Conservation (phyloP, 164 flowering plant species). For the Saururus chinensis region DNA sequence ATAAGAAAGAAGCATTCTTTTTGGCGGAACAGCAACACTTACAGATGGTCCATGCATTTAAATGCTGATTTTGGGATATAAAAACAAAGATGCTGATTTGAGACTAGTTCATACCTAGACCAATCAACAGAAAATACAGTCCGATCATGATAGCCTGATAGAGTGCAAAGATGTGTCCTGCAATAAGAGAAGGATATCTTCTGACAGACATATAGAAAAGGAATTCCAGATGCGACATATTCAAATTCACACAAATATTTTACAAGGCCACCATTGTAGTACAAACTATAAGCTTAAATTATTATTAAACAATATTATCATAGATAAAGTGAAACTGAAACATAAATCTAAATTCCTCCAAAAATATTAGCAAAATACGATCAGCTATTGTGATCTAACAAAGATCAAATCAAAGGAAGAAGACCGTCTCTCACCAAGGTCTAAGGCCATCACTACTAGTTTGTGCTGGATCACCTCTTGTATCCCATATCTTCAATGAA, state of each 20-base stretch:
- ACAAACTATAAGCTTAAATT: too few relatives aligned
- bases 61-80: too few relatives aligned
- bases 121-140: slow-evolving; percentile 91
- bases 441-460: slow-evolving; percentile 6
- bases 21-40: not conserved
- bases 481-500: slow-evolving; percentile 25
- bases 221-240: not conserved
- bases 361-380: too few relatives aligned
- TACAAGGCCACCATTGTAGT: too few relatives aligned
- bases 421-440: slow-evolving; percentile 13
- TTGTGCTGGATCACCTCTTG: slow-evolving; percentile 5
- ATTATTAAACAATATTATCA: too few relatives aligned
- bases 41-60: not conserved
- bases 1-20: not conserved
- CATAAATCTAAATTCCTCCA: too few relatives aligned
- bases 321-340: too few relatives aligned
- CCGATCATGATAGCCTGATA: slow-evolving; percentile 83
- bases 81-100: not conserved
- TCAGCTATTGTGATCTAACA: not conserved
- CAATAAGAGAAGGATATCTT: slow-evolving; percentile 7
- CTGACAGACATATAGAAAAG: not conserved
- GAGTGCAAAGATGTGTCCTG: slow-evolving; percentile 82
- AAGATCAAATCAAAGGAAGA: too few relatives aligned
- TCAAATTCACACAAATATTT: too few relatives aligned
- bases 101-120: slow-evolving; percentile 58